These are phyloP conservation scores for Typha latifolia DNA, from an alignment of 176 grass and related monocot species.

Conservation along the genomic window DNA sequence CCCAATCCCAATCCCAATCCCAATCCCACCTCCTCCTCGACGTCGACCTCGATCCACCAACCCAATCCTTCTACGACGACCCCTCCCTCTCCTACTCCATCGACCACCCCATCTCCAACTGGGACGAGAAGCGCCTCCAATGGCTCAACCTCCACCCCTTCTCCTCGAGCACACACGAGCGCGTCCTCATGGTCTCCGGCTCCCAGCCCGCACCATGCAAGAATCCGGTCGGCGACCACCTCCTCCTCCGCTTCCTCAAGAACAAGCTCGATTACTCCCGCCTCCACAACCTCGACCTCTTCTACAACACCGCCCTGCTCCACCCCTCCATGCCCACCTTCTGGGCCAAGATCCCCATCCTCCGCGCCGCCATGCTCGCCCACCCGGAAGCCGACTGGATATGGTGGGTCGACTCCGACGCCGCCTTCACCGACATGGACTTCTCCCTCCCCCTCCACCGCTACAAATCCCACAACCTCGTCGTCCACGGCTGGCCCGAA, in stretches of 20 bases:
- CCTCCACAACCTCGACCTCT: slow-evolving; percentile 51
- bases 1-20: neutral
- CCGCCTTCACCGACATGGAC: slow-evolving; percentile 94
- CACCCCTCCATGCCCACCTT: slow-evolving; percentile 54
- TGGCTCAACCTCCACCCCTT: slow-evolving; percentile 50
- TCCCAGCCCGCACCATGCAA: slow-evolving; percentile 69
- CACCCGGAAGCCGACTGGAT: slow-evolving; percentile 88
- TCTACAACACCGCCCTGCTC: slow-evolving; percentile 70
- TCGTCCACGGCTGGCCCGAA: slow-evolving; percentile 62
- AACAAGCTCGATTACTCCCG: slow-evolving; percentile 94
- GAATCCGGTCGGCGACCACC: slow-evolving; percentile 44
- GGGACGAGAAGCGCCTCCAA: slow-evolving; percentile 62
- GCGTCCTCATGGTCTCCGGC: slow-evolving; percentile 74
- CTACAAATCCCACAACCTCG: slow-evolving; percentile 59
- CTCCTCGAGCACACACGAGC: slow-evolving; percentile 13
- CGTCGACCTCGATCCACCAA: neutral
- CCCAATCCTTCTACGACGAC: slow-evolving; percentile 72
- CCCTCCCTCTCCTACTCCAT: slow-evolving; percentile 56
- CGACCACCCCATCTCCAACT: slow-evolving; percentile 40
- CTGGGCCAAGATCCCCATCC: slow-evolving; percentile 70
- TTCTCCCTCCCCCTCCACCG: slow-evolving; percentile 44
- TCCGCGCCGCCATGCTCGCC: slow-evolving; percentile 73
- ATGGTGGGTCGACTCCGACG: slow-evolving; percentile 98
- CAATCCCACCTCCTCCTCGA: neutral
- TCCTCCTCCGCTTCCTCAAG: slow-evolving; percentile 61